phyloP scores from a whole-genome alignment of 73 alveolate species.

The Strombidium stylifer region DNA sequence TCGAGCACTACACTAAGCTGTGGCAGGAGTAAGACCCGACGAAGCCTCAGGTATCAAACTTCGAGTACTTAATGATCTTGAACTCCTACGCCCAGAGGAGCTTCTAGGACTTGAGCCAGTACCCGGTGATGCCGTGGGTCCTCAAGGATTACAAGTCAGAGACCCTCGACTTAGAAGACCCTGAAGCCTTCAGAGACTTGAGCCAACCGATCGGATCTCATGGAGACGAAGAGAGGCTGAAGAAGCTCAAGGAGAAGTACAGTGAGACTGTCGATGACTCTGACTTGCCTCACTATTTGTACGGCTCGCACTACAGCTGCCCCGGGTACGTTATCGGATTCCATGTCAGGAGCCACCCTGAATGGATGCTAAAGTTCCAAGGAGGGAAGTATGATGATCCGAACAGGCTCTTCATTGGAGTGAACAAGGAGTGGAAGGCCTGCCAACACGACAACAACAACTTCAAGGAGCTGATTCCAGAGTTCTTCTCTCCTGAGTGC shows the following conservation, averaged over 20 bases:
- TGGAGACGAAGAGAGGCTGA: slow-evolving; percentile 68
- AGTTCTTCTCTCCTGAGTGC: slow-evolving; percentile 81
- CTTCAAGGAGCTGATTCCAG: slow-evolving; percentile 97
- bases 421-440: slow-evolving; percentile 91
- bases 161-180: slow-evolving; percentile 61
- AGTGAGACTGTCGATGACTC: slow-evolving; percentile 83
- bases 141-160: slow-evolving; percentile 38
- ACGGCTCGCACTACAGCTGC: slow-evolving; percentile 99
- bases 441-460: slow-evolving; percentile 84
- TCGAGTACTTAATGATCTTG: slow-evolving; percentile 81
- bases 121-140: slow-evolving; percentile 98
- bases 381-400: slow-evolving; percentile 98
- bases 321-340: slow-evolving; percentile 99
- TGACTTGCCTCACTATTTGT: slow-evolving; percentile 93
- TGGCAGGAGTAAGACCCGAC: slow-evolving; percentile 87
- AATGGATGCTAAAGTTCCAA: slow-evolving; percentile 95
- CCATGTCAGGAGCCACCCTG: slow-evolving; percentile 89
- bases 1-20: too few relatives aligned
- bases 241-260: slow-evolving; percentile 60
- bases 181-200: slow-evolving; percentile 71
- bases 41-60: slow-evolving; percentile 85
- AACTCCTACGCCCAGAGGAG: slow-evolving; percentile 88
- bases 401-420: slow-evolving; percentile 91
- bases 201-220: slow-evolving; percentile 87
- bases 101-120: slow-evolving; percentile 91